phyloP scores from a whole-genome alignment of 345 rosid species.

The Hibiscus tridactylites region DNA sequence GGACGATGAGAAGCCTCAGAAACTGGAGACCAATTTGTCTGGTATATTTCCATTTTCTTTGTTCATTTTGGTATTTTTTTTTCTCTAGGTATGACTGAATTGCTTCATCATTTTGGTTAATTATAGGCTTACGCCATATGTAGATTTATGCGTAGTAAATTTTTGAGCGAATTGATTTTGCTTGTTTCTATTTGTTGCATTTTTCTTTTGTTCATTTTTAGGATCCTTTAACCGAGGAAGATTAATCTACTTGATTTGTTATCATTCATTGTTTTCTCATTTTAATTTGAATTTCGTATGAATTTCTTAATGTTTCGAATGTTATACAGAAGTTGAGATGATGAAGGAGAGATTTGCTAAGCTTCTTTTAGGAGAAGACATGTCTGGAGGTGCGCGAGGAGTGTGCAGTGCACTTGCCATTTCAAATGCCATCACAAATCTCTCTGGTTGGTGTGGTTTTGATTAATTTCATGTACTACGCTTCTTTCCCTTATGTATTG shows the following conservation, averaged over 20 bases:
- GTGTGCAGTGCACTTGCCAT: slow-evolving; percentile 97
- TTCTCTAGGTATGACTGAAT: background rate
- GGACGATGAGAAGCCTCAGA: slow-evolving; percentile 54
- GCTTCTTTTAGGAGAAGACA: slow-evolving; percentile 92
- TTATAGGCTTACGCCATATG: background rate
- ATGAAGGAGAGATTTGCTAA: slow-evolving; percentile 98
- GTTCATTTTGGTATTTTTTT: no score
- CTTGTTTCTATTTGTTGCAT: background rate
- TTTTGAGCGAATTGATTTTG: background rate
- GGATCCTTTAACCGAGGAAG: background rate
- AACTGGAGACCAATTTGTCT: slow-evolving; percentile 48
- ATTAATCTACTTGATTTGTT: background rate
- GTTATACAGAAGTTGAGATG: slow-evolving; percentile 62
- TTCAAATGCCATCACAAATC: slow-evolving; percentile 96
- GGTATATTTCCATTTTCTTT: slow-evolving; percentile 29
- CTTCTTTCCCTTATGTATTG: background rate
- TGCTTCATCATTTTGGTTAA: background rate
- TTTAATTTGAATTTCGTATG: background rate
- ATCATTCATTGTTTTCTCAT: background rate
- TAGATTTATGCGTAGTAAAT: background rate
- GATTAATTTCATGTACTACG: background rate
- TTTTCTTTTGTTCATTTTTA: no score
- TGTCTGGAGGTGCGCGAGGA: slow-evolving; percentile 99
- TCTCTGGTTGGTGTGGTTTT: slow-evolving; percentile 51
- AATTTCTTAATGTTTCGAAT: background rate